phyloP scores from a whole-genome alignment of 2,329 filamentous ascomycete species.

The Fonsecaea erecta region DNA sequence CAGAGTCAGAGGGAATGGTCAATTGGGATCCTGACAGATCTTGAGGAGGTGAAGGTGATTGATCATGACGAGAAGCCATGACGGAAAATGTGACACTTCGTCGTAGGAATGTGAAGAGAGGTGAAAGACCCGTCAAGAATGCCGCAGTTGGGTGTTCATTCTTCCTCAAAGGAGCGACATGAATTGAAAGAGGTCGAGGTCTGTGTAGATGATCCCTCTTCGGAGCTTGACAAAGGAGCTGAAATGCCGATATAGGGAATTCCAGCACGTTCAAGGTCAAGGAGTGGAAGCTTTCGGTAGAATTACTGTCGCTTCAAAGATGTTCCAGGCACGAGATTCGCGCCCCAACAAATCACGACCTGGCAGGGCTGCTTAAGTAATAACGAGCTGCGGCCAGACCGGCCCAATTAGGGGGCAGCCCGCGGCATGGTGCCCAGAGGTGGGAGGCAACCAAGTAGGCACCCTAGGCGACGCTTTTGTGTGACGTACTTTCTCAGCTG shows the following conservation, averaged over 20 bases:
- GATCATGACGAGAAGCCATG: constrained; percentile 33
- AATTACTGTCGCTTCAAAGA: constrained; percentile 14
- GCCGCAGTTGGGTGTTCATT: constrained; percentile 15
- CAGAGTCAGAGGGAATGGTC: constrained; percentile 55
- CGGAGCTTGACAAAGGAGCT: neutral
- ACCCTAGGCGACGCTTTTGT: too few relatives aligned
- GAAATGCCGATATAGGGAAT: neutral
- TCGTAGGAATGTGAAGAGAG: neutral
- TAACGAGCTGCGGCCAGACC: neutral
- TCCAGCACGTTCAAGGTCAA: neutral
- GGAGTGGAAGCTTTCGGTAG: constrained; percentile 12
- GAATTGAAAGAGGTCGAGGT: neutral
- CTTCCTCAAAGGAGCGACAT: constrained; percentile 18
- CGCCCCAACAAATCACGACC: constrained; percentile 8
- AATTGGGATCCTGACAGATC: constrained; percentile 38
- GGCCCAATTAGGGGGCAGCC: neutral
- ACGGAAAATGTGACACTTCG: constrained; percentile 9
- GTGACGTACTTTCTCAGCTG: constrained; percentile 17
- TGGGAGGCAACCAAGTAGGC: neutral
- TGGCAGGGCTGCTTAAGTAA: constrained; percentile 2
- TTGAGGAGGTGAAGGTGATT: constrained; percentile 37
- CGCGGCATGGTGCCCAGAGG: too few relatives aligned
- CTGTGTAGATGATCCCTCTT: neutral
- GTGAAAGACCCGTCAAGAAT: constrained; percentile 19
- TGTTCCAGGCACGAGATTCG: constrained; percentile 21